Evolutionary conservation across 805 yeast species (phyloP).

Genomic region (Ogataea glucozyma): DNA sequence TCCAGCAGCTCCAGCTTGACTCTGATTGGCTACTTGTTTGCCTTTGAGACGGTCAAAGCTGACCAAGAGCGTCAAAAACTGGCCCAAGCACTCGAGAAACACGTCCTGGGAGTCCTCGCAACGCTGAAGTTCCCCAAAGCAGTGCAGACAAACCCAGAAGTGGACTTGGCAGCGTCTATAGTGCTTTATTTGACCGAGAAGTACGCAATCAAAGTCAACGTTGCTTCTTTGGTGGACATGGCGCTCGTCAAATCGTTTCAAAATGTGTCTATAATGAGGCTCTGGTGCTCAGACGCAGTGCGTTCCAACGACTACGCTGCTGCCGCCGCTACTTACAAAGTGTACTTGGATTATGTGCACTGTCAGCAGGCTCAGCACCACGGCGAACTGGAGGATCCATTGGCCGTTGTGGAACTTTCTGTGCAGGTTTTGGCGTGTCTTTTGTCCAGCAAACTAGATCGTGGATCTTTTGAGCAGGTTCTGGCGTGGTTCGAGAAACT

Average conservation of each 20-base stretch:
- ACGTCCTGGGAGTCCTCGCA: constrained; percentile 20
- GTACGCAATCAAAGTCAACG: constrained; percentile 18
- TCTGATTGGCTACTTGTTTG: constrained; percentile 21
- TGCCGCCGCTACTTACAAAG: constrained; percentile 40
- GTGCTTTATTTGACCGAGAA: constrained; percentile 22
- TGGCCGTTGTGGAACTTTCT: constrained; percentile 32
- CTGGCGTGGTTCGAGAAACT: constrained; percentile 21
- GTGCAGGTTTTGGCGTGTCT: constrained; percentile 19
- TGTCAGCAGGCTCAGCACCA: constrained; percentile 39
- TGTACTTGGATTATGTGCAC: constrained; percentile 43
- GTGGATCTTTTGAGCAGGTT: constrained; percentile 20
- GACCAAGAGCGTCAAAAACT: constrained; percentile 3
- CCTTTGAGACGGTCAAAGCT: constrained; percentile 17
- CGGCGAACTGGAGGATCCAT: constrained; percentile 38
- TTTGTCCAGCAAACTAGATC: constrained; percentile 9
- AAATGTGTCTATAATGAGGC: constrained; percentile 40
- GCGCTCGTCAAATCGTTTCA: constrained; percentile 50
- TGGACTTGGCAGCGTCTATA: constrained; percentile 36
- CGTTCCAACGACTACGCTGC: constrained; percentile 27
- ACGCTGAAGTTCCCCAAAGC: constrained; percentile 47
- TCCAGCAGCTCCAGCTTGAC: constrained; percentile 8
- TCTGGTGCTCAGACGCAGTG: constrained; percentile 28
- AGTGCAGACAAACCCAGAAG: constrained; percentile 33
- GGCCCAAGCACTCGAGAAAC: constrained; percentile 10
- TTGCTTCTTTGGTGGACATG: constrained; percentile 30